phyloP scores from a whole-genome alignment of 176 grass and related monocot species.

The Ensete glaucum region DNA sequence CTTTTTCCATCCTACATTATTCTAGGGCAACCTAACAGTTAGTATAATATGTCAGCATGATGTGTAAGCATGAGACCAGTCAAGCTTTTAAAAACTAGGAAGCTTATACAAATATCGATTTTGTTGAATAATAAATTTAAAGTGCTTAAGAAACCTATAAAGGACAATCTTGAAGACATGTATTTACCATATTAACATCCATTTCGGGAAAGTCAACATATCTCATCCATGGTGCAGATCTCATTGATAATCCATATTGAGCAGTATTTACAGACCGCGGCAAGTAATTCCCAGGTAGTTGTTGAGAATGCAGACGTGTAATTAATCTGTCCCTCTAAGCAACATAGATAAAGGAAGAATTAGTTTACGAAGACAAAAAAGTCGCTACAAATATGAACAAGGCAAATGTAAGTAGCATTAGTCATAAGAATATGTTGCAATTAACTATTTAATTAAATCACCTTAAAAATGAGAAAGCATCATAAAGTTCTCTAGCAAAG shows the following conservation, averaged over 20 bases:
- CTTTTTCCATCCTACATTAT: neutral
- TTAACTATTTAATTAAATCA: neutral
- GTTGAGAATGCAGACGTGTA: neutral
- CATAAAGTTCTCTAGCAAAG: constrained; percentile 1
- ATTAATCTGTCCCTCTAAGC: neutral
- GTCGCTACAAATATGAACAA: neutral
- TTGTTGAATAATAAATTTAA: neutral
- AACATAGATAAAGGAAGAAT: neutral
- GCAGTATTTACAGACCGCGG: neutral
- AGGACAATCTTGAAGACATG: neutral
- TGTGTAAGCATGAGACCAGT: neutral
- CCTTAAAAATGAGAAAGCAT: neutral
- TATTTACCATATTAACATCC: neutral
- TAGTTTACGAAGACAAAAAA: neutral
- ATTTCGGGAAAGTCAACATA: neutral
- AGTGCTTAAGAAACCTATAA: neutral
- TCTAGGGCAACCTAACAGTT: neutral
- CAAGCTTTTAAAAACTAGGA: neutral
- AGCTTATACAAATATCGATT: neutral
- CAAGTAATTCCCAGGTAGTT: neutral
- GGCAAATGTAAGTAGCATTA: neutral
- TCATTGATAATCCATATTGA: neutral
- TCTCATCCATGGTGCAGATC: neutral
- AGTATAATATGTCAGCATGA: neutral
- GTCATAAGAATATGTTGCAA: neutral